Evolutionary conservation across 169 alveolate genomes (phyloP).

Genomic region (Eimeria sp.): DNA sequence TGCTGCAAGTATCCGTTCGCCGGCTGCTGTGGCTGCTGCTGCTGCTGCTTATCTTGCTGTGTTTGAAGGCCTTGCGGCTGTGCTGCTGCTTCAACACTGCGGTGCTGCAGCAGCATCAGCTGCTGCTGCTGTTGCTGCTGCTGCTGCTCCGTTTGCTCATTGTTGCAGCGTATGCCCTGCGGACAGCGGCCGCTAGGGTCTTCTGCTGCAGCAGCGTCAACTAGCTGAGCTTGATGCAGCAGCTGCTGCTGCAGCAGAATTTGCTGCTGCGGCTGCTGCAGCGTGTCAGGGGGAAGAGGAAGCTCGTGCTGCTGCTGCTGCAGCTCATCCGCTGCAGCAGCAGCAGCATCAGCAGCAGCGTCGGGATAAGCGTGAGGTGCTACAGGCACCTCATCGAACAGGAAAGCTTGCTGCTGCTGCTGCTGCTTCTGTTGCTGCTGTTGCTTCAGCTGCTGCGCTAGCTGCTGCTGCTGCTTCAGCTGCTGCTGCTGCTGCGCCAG

Average conservation of each 20-base stretch:
- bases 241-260: not conserved
- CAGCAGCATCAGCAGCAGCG: too few species aligned
- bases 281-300: not conserved
- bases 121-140: constrained; percentile 26
- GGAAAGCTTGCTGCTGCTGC: too few species aligned
- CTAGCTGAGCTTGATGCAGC: not conserved
- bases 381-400: too few species aligned
- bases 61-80: not conserved
- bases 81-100: not conserved
- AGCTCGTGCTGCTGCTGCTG: not conserved
- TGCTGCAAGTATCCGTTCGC: too few species aligned
- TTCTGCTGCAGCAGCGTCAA: not conserved
- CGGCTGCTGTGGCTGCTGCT: too few species aligned
- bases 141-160: constrained; percentile 1
- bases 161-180: not conserved
- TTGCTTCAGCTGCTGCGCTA: too few species aligned
- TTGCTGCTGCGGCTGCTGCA: not conserved
- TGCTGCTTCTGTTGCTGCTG: too few species aligned
- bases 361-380: too few species aligned
- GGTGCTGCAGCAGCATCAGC: constrained; percentile 23
- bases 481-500: too few species aligned
- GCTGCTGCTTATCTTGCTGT: too few species aligned
- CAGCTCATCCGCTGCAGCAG: too few species aligned
- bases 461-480: too few species aligned
- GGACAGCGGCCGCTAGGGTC: not conserved